Base-by-base conservation (phyloP, 257 asterid species). In the Capsicum rhomboideum region DNA sequence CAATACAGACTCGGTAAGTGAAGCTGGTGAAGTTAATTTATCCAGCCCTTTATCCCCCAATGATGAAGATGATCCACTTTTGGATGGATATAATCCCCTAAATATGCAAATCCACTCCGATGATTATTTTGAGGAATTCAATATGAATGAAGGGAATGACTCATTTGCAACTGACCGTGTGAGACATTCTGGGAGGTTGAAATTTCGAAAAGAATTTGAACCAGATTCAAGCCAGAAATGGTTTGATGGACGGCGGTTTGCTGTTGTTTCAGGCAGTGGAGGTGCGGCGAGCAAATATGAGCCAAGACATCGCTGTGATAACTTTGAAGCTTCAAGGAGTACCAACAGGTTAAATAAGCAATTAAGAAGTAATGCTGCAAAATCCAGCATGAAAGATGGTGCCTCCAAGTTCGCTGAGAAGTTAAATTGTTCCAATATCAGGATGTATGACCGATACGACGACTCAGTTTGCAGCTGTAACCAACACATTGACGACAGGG, bases 401-500 rank as follows among this genome's bases (percentile, higher is more conserved):
- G 91, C 90, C 80, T 83, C 85, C 68, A 92, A 86, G 89, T 93
- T 87, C 80, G 80, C 77, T 29, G 97, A 91, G 78, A 92, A 90
- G 87, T 87, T 83, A 78, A 87, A 85, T 82, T 90, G 95, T 87
- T 71, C 90, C 84, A 85, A 90, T 85, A 86, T 67, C 66, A 87
- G 93, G 88, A 82, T 74, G 82, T 88, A 88, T 53, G 95, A 90
- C 82, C 89, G 91, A 86, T 90, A 88, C 55, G 90, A 93, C 67
- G 84, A 92, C 82, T 88, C 88, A 66, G 82, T 89, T 86, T 92
- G 97, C 93, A 89, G 91, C 90, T 94, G 97, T 85, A 91, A 90
- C 88, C 91, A 92, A 78, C 93, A 89, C 72, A 88, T 82, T 44
- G 97, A 91, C 67, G 90, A 87, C 85, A 88, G 95, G 82, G 87